phyloP scores from a whole-genome alignment of 1,284 basidiomycete genomes.

The Fomitopsis betulina region DNA sequence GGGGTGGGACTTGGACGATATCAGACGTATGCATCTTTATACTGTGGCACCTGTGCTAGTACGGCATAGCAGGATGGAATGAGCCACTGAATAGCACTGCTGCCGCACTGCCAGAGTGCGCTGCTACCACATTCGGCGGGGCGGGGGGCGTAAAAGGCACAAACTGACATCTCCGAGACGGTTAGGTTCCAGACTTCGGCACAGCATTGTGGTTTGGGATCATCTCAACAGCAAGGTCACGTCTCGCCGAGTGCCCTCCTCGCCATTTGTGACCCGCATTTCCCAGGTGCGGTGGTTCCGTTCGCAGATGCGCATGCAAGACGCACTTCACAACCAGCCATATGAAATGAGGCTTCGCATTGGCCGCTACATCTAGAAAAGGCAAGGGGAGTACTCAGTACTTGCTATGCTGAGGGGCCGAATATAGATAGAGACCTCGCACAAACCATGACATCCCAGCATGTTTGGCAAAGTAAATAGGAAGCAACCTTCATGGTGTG shows the following conservation, averaged over 20 bases:
- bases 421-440: not conserved
- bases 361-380: not conserved
- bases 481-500: too few relatives aligned
- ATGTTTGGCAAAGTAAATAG: not conserved
- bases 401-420: not conserved
- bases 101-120: slow-evolving; percentile 1
- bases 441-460: not conserved
- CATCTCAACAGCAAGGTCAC: not conserved
- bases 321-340: not conserved
- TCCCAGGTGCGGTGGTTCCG: not conserved
- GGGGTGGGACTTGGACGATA: not conserved
- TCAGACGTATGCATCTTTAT: not conserved
- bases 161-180: not conserved
- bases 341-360: not conserved
- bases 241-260: not conserved
- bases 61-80: not conserved
- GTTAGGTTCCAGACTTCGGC: not conserved
- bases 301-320: not conserved
- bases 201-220: not conserved
- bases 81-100: not conserved
- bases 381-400: not conserved
- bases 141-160: not conserved
- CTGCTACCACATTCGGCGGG: not conserved
- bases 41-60: not conserved
- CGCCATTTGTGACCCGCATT: too few relatives aligned